These are phyloP conservation scores for Ilyonectria sp. DNA, from an alignment of 2,329 filamentous ascomycete genomes.

Conservation along the genomic window DNA sequence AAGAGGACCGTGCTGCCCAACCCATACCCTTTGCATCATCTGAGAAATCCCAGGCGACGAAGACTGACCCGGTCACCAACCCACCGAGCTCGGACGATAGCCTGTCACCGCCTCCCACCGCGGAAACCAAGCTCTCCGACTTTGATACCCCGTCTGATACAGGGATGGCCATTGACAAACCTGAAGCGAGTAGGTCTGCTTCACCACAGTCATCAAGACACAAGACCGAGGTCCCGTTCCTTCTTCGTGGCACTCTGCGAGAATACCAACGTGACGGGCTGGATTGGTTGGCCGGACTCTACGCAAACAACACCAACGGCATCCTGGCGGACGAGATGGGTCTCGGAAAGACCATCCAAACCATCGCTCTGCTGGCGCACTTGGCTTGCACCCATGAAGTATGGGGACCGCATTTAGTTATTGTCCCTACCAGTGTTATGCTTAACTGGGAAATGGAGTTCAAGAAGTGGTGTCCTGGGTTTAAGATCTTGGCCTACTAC, in stretches of 20 bases:
- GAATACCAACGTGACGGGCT: slow-evolving; percentile 98
- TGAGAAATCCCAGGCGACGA: slow-evolving; percentile 55
- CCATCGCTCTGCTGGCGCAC: slow-evolving; percentile 93
- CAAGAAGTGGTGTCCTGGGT: slow-evolving; percentile 98
- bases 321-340: slow-evolving; percentile 99
- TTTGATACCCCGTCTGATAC: slow-evolving; percentile 59
- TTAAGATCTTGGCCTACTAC: slow-evolving; percentile 98
- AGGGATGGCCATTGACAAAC: slow-evolving; percentile 53
- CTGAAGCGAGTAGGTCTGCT: slow-evolving; percentile 50
- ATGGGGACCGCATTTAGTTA: slow-evolving; percentile 96
- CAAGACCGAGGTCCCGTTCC: slow-evolving; percentile 83
- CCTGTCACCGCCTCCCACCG: slow-evolving; percentile 61
- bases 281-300: slow-evolving; percentile 95
- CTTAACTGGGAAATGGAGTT: slow-evolving; percentile 99
- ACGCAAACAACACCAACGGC: slow-evolving; percentile 93
- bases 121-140: slow-evolving; percentile 68
- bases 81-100: slow-evolving; percentile 61
- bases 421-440: slow-evolving; percentile 98
- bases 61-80: slow-evolving; percentile 61
- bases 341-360: slow-evolving; percentile 97
- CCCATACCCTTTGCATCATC: slow-evolving; percentile 44
- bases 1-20: slow-evolving; percentile 39
- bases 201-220: slow-evolving; percentile 56
- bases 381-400: slow-evolving; percentile 90
- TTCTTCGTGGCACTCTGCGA: slow-evolving; percentile 89